phyloP scores from a whole-genome alignment of 805 yeast species.

The Schwanniomyces polymorphus region DNA sequence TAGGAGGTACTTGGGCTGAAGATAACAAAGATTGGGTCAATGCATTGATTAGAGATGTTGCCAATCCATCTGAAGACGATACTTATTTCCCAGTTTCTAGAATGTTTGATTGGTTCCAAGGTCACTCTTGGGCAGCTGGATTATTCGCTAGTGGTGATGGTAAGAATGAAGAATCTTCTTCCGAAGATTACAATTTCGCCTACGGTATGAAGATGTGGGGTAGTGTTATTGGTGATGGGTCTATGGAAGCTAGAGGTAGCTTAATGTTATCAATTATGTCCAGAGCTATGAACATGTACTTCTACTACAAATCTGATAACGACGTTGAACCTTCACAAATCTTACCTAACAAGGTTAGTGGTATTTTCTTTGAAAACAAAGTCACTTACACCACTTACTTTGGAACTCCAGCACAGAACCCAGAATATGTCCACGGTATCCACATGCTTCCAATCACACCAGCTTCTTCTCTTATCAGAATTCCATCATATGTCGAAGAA shows the following conservation, averaged over 20 bases:
- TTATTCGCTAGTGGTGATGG: slow-evolving; percentile 70
- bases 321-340: slow-evolving; percentile 52
- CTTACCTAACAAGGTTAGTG: slow-evolving; percentile 65
- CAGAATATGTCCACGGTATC: slow-evolving; percentile 72
- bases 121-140: slow-evolving; percentile 81
- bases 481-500: slow-evolving; percentile 52
- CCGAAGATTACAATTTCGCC: slow-evolving; percentile 72
- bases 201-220: slow-evolving; percentile 74
- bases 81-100: slow-evolving; percentile 67
- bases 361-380: slow-evolving; percentile 72
- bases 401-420: slow-evolving; percentile 42
- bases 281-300: slow-evolving; percentile 54
- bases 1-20: slow-evolving; percentile 55
- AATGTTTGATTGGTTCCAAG: slow-evolving; percentile 73
- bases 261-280: slow-evolving; percentile 63
- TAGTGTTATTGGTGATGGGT: slow-evolving; percentile 52
- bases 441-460: slow-evolving; percentile 77
- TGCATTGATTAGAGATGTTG: slow-evolving; percentile 63
- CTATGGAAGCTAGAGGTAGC: slow-evolving; percentile 57
- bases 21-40: slow-evolving; percentile 56
- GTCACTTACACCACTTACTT: slow-evolving; percentile 73
- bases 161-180: slow-evolving; percentile 70
- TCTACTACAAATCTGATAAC: slow-evolving; percentile 53
- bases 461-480: slow-evolving; percentile 61
- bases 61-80: slow-evolving; percentile 60